These are phyloP conservation scores for Aspergillus sp. DNA, from an alignment of 2,329 filamentous ascomycete species.

Conservation along the genomic window DNA sequence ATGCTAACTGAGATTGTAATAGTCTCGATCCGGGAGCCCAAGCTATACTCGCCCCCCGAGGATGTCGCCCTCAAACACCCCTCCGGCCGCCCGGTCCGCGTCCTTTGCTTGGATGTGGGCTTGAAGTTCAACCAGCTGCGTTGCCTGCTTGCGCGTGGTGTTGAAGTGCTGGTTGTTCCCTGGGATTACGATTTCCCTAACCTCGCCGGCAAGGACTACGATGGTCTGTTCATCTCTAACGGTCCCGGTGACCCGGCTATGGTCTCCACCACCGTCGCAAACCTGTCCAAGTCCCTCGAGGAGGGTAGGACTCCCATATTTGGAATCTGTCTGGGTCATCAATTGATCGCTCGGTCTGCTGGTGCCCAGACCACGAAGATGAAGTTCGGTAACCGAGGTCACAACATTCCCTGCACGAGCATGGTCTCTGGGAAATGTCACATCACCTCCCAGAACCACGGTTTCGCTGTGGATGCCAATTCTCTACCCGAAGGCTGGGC, in stretches of 20 bases:
- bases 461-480: slow-evolving; percentile 79
- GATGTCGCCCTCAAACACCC: slow-evolving; percentile 71
- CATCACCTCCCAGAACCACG: slow-evolving; percentile 98
- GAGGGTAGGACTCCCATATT: slow-evolving; percentile 82
- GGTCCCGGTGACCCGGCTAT: slow-evolving; percentile 91
- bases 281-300: slow-evolving; percentile 67
- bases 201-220: slow-evolving; percentile 73
- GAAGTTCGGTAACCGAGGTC: slow-evolving; percentile 98
- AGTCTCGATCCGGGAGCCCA: slow-evolving; percentile 86
- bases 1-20: slow-evolving; percentile 23
- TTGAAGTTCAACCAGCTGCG: slow-evolving; percentile 97
- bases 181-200: slow-evolving; percentile 89
- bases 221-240: slow-evolving; percentile 96
- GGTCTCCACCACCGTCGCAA: slow-evolving; percentile 66
- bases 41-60: slow-evolving; percentile 69
- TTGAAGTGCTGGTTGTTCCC: slow-evolving; percentile 88
- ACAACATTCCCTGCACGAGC: slow-evolving; percentile 97
- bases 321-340: slow-evolving; percentile 92
- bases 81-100: slow-evolving; percentile 75
- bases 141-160: slow-evolving; percentile 81
- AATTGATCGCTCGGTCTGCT: slow-evolving; percentile 79
- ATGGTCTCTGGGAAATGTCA: slow-evolving; percentile 93
- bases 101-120: slow-evolving; percentile 91
- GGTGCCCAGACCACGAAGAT: slow-evolving; percentile 86
- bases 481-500: slow-evolving; percentile 73